Evolutionary conservation across 495 filamentous ascomycete genomes (phyloP).

Genomic region (Neurospora hispaniola): DNA sequence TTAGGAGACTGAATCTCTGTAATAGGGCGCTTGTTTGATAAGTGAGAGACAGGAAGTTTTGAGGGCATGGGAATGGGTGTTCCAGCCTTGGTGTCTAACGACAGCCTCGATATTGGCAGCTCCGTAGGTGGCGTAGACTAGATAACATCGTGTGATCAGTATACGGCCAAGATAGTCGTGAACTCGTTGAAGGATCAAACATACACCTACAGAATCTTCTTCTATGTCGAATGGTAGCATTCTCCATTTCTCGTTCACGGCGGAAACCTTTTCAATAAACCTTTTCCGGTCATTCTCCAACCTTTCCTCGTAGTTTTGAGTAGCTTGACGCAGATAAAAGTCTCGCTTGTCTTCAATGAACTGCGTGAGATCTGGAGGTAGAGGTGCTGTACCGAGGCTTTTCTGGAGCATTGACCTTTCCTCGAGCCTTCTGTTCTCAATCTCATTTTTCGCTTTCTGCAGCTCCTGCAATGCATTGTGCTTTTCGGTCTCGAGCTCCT

Average conservation of each 20-base stretch:
- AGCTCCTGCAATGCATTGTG: constrained; percentile 2
- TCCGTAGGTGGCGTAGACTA: background rate
- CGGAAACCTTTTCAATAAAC: background rate
- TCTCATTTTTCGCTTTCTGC: background rate
- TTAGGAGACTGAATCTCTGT: background rate
- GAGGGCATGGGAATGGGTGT: background rate
- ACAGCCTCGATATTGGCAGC: background rate
- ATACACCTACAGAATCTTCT: background rate
- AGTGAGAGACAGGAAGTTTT: background rate
- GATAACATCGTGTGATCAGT: background rate
- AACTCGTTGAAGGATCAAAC: background rate
- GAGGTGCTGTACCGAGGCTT: background rate
- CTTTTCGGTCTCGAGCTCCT: background rate
- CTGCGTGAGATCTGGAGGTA: background rate
- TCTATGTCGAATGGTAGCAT: background rate
- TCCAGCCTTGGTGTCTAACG: background rate
- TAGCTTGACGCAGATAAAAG: background rate
- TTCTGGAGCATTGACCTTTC: background rate
- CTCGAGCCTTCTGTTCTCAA: background rate
- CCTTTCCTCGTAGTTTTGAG: background rate
- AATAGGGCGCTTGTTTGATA: background rate
- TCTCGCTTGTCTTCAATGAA: background rate
- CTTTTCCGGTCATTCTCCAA: background rate
- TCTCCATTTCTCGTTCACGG: background rate
- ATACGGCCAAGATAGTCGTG: background rate